phyloP scores from a whole-genome alignment of 805 yeast species.

The Saccharomycopsis capsularis region DNA sequence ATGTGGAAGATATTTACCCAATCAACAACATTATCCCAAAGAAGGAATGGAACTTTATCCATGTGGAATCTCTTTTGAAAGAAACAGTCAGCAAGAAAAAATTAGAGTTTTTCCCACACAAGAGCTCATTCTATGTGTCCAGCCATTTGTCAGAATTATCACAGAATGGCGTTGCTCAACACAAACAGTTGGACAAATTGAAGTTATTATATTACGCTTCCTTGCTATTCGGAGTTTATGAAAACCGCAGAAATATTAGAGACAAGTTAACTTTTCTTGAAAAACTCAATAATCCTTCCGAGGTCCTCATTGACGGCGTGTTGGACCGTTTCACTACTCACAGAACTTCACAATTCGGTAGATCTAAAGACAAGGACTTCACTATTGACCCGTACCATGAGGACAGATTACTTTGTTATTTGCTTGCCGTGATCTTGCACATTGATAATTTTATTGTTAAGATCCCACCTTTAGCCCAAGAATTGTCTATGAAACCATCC shows the following conservation, averaged over 20 bases:
- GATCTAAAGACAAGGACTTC: conserved; percentile 67
- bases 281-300: conserved; percentile 65
- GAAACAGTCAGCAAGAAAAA: conserved; percentile 46
- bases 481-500: conserved; percentile 73
- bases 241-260: conserved; percentile 54
- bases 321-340: conserved; percentile 64
- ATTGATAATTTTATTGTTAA: conserved; percentile 71
- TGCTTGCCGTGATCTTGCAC: conserved; percentile 66
- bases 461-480: conserved; percentile 75
- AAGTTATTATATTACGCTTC: conserved; percentile 78
- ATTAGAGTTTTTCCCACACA: conserved; percentile 55
- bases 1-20: conserved; percentile 78
- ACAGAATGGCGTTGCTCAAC: conserved; percentile 33
- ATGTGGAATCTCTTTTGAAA: conserved; percentile 50
- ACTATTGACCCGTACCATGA: conserved; percentile 82
- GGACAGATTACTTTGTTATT: conserved; percentile 76
- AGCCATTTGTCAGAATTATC: conserved; percentile 38
- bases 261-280: conserved; percentile 54
- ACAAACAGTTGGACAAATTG: conserved; percentile 47
- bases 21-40: conserved; percentile 61
- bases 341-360: conserved; percentile 60
- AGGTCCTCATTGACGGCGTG: conserved; percentile 61
- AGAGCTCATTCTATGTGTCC: conserved; percentile 48
- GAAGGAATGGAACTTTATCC: conserved; percentile 54
- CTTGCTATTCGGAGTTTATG: conserved; percentile 71